Base-by-base conservation (phyloP, 148 eudicot genomes). In the Silene uniflora region DNA sequence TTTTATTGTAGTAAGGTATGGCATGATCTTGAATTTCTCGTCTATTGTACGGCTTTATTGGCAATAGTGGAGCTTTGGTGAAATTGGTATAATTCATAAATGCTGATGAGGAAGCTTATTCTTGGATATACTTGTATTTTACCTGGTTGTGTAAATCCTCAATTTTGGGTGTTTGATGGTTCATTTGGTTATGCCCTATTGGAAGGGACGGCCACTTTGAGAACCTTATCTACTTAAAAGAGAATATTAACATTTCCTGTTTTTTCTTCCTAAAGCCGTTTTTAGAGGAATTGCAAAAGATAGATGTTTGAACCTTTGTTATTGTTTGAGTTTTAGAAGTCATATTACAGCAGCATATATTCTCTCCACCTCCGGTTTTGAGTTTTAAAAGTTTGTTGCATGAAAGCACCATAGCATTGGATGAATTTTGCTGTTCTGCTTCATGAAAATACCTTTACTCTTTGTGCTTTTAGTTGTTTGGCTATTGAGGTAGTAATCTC, bases 391-490 rank as follows among this genome's bases (percentile, higher is more conserved):
- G 32, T 17, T 75, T n/a, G 8, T 1, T 39, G 23, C 39, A 71
- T 5, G 35, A 22, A 69, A 70, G 59, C 6, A 55, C 23, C 49
- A 16, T 69, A 52, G 59, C 27, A 52, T 19, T 11, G 21, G 3
- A n/a, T 24, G 27, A 5, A 21, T 54, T 65, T 35, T 65, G 24
- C 39, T 29, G n/a, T 8, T 21, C 47, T 21, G 27, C 54, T 69
- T 62, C 32, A 47, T 60, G 6, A n/a, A 47, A 6, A 10, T 23
- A 7, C 32, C 60, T 52, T 70, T 35, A 32, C 35, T 32, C 35
- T 32, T 32, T 59, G 14, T 56, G 13, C n/a, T 21, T 12, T 16
- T 66, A 72, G 69, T 72, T 76, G 72, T 47, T 75, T 19, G 72
- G 59, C 9, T 55, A 13, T 75, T 24, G 17, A 65, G 35, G 16